phyloP scores from a whole-genome alignment of 257 asterid species.

The Paulownia fortunei region DNA sequence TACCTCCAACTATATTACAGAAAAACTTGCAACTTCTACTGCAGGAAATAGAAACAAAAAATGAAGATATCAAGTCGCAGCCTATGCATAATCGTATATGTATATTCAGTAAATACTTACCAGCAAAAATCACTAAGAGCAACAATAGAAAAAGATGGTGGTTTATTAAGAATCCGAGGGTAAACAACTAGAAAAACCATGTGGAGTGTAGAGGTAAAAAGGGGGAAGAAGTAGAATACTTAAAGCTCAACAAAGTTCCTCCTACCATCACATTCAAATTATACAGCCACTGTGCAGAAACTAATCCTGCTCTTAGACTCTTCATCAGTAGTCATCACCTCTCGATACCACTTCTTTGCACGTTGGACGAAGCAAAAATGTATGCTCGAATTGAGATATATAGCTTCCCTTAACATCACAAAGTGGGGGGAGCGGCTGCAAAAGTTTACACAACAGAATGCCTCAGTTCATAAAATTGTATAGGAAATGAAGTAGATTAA shows the following conservation, averaged over 20 bases:
- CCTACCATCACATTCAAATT: neutral
- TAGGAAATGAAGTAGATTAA: neutral
- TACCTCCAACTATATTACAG: too few species aligned
- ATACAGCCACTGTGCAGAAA: slow-evolving; percentile 11
- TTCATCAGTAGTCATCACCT: slow-evolving; percentile 88
- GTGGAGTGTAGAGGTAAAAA: neutral
- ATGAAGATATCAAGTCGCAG: too few species aligned
- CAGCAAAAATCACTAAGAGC: neutral
- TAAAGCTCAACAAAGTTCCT: slow-evolving; percentile 6
- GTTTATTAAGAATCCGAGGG: neutral
- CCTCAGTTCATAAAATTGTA: slow-evolving; percentile 12
- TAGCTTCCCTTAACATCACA: slow-evolving; percentile 95
- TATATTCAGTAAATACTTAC: too few species aligned
- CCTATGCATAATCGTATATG: too few species aligned
- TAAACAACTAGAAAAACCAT: neutral
- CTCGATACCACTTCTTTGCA: slow-evolving; percentile 98
- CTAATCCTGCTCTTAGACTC: neutral
- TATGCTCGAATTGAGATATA: slow-evolving; percentile 94
- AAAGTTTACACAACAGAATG: slow-evolving; percentile 23
- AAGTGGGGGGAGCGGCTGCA: slow-evolving; percentile 94
- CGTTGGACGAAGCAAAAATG: slow-evolving; percentile 97
- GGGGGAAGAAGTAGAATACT: neutral
- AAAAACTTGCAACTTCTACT: too few species aligned
- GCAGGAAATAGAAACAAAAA: too few species aligned
- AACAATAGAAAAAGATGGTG: neutral